These are phyloP conservation scores for Herpetospermum pedunculosum DNA, from an alignment of 306 rosid genomes.

Conservation along the genomic window DNA sequence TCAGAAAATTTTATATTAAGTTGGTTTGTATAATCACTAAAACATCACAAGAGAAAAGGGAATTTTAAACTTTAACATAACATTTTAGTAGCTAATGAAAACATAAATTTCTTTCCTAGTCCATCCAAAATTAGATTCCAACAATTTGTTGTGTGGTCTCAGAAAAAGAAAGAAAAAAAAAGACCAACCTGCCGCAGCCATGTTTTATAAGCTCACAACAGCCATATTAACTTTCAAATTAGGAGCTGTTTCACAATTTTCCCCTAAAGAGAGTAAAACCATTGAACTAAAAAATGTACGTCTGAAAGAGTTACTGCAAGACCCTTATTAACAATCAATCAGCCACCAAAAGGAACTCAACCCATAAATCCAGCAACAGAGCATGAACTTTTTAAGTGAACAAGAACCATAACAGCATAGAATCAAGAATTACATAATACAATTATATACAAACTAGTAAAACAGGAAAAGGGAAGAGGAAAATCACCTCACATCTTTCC, in stretches of 20 bases:
- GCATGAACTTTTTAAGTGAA: conserved; percentile 1
- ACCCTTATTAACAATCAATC: neutral
- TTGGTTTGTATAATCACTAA: neutral
- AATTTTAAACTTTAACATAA: neutral
- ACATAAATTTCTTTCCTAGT: neutral
- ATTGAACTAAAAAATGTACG: neutral
- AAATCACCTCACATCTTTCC: conserved; percentile 86
- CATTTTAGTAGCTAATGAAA: neutral
- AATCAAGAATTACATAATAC: neutral
- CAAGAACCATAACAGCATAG: neutral
- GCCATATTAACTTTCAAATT: neutral
- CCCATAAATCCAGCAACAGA: conserved; percentile 6
- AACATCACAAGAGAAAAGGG: neutral
- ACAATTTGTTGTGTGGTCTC: neutral
- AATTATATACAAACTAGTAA: neutral
- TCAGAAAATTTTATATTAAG: neutral
- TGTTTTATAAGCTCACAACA: neutral
- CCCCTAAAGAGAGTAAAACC: neutral
- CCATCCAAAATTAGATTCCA: neutral
- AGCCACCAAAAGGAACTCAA: neutral
- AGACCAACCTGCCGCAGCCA: neutral
- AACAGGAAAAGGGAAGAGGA: conserved; percentile 2
- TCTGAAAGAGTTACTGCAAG: neutral
- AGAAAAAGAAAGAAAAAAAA: no score
- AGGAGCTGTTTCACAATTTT: neutral